Evolutionary conservation across 2,329 filamentous ascomycete genomes (phyloP).

Genomic region (Cercospora zeina): DNA sequence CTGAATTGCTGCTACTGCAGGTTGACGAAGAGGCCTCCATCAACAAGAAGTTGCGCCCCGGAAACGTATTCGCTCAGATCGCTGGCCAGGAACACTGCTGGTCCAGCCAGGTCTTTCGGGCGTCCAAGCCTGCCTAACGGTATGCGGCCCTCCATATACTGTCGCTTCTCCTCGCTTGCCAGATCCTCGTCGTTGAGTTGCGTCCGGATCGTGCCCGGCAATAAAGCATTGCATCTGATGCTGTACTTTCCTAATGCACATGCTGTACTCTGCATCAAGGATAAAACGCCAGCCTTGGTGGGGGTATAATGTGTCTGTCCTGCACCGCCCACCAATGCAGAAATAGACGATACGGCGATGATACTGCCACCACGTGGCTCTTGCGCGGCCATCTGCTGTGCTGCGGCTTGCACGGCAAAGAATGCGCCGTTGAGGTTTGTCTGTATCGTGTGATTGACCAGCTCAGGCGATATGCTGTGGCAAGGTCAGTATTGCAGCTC

Average conservation of each 20-base stretch:
- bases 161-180: slow-evolving; percentile 67
- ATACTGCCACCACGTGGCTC: slow-evolving; percentile 71
- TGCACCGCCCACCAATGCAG: slow-evolving; percentile 74
- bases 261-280: slow-evolving; percentile 79
- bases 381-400: slow-evolving; percentile 71
- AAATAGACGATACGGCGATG: slow-evolving; percentile 73
- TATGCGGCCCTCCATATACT: slow-evolving; percentile 79
- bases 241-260: slow-evolving; percentile 73
- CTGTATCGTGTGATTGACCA: slow-evolving; percentile 69
- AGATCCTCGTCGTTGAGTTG: slow-evolving; percentile 83
- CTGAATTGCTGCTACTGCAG: slow-evolving; percentile 59
- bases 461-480: slow-evolving; percentile 63
- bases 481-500: slow-evolving; percentile 12
- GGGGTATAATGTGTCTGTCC: slow-evolving; percentile 83
- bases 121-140: slow-evolving; percentile 73
- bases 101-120: slow-evolving; percentile 74
- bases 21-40: slow-evolving; percentile 88
- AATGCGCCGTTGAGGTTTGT: slow-evolving; percentile 90
- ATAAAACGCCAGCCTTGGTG: slow-evolving; percentile 79
- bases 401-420: slow-evolving; percentile 81
- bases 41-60: slow-evolving; percentile 79
- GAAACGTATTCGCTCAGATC: slow-evolving; percentile 80
- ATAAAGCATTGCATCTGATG: slow-evolving; percentile 78
- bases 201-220: slow-evolving; percentile 81
- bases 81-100: slow-evolving; percentile 80